A percentile compares a stretch with the other conserved stretches of the same genome.
These are phyloP conservation scores for Amanita rimosa DNA, from an alignment of 768 basidiomycete genomes.

Conservation along the genomic window DNA sequence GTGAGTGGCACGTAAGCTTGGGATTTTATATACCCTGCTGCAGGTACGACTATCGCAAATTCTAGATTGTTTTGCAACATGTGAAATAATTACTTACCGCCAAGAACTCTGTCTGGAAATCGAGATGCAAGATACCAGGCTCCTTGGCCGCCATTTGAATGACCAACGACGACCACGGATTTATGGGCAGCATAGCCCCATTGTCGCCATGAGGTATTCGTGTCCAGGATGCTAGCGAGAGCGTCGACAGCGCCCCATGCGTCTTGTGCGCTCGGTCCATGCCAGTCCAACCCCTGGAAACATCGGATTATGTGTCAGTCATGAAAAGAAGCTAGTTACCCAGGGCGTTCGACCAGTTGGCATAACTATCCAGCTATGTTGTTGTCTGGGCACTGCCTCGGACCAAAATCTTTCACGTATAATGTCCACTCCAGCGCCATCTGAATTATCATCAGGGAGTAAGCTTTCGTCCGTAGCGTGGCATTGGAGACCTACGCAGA, in stretches of 20 bases:
- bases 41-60: constrained; percentile 46
- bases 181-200: constrained; percentile 28
- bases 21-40: constrained; percentile 79
- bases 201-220: constrained; percentile 22
- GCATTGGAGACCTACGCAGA: constrained; percentile 35
- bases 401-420: constrained; percentile 44
- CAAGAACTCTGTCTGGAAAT: constrained; percentile 66
- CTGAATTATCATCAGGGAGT: constrained; percentile 22
- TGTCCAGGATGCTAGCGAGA: constrained; percentile 33
- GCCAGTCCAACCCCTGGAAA: constrained; percentile 82
- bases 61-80: not conserved
- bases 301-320: not conserved
- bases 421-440: constrained; percentile 83
- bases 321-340: constrained; percentile 29
- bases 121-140: constrained; percentile 70
- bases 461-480: not conserved
- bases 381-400: constrained; percentile 46
- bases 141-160: constrained; percentile 92
- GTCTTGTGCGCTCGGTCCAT: constrained; percentile 68
- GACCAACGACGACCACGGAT: constrained; percentile 64
- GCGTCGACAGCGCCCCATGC: constrained; percentile 55
- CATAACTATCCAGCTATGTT: constrained; percentile 64
- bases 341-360: constrained; percentile 80
- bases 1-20: constrained; percentile 74
- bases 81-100: constrained; percentile 26